These are phyloP conservation scores for Aspergillus melleus DNA, from an alignment of 2,329 filamentous ascomycete species.

Conservation along the genomic window DNA sequence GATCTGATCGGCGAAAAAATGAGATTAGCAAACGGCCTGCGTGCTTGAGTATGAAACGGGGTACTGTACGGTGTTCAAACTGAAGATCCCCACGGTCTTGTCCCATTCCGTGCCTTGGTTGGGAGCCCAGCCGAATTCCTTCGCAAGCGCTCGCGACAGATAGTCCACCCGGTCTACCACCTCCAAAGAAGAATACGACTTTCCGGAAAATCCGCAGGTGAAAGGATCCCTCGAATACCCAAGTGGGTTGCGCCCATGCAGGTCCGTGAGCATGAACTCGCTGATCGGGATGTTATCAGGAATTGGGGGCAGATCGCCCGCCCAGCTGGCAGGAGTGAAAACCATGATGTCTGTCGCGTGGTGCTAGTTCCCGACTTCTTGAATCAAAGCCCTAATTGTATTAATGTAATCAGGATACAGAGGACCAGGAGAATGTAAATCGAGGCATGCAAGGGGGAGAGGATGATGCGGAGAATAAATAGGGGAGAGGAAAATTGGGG, in stretches of 20 bases:
- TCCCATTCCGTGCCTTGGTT: slow-evolving; percentile 76
- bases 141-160: slow-evolving; percentile 67
- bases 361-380: neutral
- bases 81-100: slow-evolving; percentile 74
- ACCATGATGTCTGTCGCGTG: slow-evolving; percentile 38
- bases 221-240: slow-evolving; percentile 68
- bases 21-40: neutral
- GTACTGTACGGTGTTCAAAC: slow-evolving; percentile 70
- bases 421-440: neutral
- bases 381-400: neutral
- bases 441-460: neutral
- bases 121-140: slow-evolving; percentile 69
- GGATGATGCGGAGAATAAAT: neutral
- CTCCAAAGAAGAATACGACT: slow-evolving; percentile 63
- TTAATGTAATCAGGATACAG: neutral
- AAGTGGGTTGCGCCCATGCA: slow-evolving; percentile 65
- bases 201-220: slow-evolving; percentile 73
- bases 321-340: slow-evolving; percentile 43
- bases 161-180: slow-evolving; percentile 65
- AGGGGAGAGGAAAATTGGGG: neutral
- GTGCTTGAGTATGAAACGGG: neutral
- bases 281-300: slow-evolving; percentile 73
- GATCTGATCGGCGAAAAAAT: slow-evolving; percentile 51
- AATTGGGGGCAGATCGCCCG: slow-evolving; percentile 51
- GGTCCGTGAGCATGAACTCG: slow-evolving; percentile 75